Evolutionary conservation across 768 basidiomycete genomes (phyloP), one percentile per base, ranked within the genome.

Genomic region (Russula earlei): DNA sequence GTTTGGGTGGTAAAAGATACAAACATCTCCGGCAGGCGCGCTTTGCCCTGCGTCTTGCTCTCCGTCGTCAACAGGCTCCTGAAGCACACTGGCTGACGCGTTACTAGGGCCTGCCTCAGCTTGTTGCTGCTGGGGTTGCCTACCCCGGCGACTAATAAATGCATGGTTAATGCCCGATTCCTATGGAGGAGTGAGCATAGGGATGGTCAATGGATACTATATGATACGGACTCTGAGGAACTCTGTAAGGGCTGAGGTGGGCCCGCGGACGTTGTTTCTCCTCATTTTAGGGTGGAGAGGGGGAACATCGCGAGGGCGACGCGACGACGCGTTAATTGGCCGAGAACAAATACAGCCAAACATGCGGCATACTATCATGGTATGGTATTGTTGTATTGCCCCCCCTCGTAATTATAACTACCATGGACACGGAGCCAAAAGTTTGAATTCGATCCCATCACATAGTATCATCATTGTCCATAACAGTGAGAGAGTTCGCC

Each of bases 191-290:
- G 25, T 20, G 47, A 42, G 25, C 12, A 52, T 22, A 4, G 2
- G 12, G 5, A 29, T 11, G 5, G 11, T 11, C 31, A 31, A 24
- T 2, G 1, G 19, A 31, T 8, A 2, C 5, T 17, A 14, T 22
- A 12, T 7, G 4, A n/a, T 24, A 68, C 73, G 27, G 56, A 87
- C 90, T 64, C 79, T 79, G 33, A 92, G 71, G 62, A 86, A 92
- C 60, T 89, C 87, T 34, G 90, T 91, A 12, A 92, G 70, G 0
- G 90, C 90, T 20, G 87, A 91, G 0, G 85, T 81, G 2, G 91
- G 90, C 0, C 91, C 90, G 12, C 85, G 80, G 41, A 91, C 81
- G 56, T 86, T 86, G 67, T 80, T 79, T 33, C 54, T 55, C 20
- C 43, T 60, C 56, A 60, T 60, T 46, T 2, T 48, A n/a, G 7